A percentile compares a stretch with the other conserved stretches of the same genome.
Evolutionary conservation across 2,329 filamentous ascomycete species (phyloP).

Genomic region (Cercospora janseana): DNA sequence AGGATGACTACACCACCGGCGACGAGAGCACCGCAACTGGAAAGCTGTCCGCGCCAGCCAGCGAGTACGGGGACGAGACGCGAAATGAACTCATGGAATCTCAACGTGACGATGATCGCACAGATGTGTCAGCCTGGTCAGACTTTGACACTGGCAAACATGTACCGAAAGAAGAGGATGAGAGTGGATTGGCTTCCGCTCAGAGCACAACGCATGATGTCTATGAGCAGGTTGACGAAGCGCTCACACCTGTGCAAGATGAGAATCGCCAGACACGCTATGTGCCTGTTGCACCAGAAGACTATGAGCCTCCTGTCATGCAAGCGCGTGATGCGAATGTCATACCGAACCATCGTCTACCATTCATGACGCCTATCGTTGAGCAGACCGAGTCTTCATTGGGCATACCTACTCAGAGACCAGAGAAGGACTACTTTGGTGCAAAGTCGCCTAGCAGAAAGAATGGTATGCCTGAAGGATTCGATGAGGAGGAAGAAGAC

Average conservation of each 20-base stretch:
- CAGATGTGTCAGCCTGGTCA: constrained; percentile 74
- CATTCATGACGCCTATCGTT: constrained; percentile 98
- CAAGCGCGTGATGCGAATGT: constrained; percentile 78
- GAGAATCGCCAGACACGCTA: constrained; percentile 60
- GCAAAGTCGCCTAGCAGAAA: constrained; percentile 76
- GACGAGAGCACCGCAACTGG: constrained; percentile 78
- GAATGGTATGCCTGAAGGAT: constrained; percentile 40
- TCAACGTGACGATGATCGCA: constrained; percentile 39
- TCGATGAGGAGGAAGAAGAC: constrained; percentile 42
- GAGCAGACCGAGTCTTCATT: constrained; percentile 91
- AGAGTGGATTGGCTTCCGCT: constrained; percentile 37
- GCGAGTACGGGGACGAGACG: constrained; percentile 65
- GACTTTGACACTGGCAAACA: constrained; percentile 77
- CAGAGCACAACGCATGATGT: constrained; percentile 39
- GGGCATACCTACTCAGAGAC: constrained; percentile 59
- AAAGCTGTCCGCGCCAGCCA: constrained; percentile 60
- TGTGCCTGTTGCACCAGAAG: constrained; percentile 77
- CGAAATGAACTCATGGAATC: constrained; percentile 51
- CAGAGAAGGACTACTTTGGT: constrained; percentile 56
- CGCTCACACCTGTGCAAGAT: constrained; percentile 48
- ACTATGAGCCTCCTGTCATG: constrained; percentile 71
- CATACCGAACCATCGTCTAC: constrained; percentile 83
- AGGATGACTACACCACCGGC: constrained; percentile 54
- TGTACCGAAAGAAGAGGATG: constrained; percentile 53
- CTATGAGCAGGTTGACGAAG: constrained; percentile 35